phyloP scores from a whole-genome alignment of 768 basidiomycete genomes.

The Podaxis mareebaensis region DNA sequence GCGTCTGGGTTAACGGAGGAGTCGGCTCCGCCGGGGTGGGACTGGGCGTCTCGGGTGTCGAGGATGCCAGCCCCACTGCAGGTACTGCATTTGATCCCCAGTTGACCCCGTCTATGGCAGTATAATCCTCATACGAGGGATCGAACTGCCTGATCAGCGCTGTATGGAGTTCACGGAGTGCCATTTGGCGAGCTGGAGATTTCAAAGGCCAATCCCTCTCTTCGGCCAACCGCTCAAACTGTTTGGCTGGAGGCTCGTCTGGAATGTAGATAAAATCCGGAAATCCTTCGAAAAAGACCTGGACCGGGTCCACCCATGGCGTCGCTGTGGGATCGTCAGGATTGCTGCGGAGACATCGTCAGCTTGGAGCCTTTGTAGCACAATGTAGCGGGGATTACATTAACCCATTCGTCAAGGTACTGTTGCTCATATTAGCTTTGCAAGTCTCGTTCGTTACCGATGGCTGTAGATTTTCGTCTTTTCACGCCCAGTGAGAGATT shows the following conservation, averaged over 20 bases:
- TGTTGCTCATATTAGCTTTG: not conserved
- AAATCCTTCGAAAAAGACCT: constrained; percentile 21
- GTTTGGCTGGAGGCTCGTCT: constrained; percentile 18
- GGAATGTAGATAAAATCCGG: constrained; percentile 21
- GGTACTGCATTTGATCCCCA: not conserved
- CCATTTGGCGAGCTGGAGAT: constrained; percentile 9
- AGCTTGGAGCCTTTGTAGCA: not conserved
- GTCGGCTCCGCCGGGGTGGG: no score
- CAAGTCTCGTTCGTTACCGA: not conserved
- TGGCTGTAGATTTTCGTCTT: not conserved
- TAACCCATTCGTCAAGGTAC: not conserved
- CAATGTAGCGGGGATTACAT: not conserved
- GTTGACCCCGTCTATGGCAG: no score
- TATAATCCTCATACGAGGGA: not conserved
- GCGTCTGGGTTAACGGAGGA: not conserved
- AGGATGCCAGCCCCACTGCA: not conserved
- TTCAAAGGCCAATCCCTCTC: constrained; percentile 20
- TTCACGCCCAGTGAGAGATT: not conserved
- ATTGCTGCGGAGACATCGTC: not conserved
- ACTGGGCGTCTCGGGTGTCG: not conserved
- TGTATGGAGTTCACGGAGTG: constrained; percentile 26
- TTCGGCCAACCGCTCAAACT: constrained; percentile 28
- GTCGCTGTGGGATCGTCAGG: not conserved
- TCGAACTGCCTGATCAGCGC: constrained; percentile 37
- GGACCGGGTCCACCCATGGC: not conserved